Evolutionary conservation across 371 early-diverging fungal genomes (phyloP), one percentile per base, ranked within the genome.

Genomic region (Nematocida sp.): DNA sequence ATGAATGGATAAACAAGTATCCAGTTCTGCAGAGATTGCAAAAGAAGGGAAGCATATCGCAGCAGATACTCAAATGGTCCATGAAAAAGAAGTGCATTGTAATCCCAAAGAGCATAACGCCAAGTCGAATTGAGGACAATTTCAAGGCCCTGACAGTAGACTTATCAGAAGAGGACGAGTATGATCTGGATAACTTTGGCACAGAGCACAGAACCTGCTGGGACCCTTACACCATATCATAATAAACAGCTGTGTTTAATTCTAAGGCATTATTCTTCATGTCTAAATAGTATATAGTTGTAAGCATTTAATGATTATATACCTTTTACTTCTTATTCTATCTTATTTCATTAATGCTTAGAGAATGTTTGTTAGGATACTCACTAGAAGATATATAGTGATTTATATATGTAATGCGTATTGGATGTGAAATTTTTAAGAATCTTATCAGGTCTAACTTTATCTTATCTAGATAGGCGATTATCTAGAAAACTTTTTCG

Each of bases 41-140:
- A 51, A 45, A 46, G 34, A 58, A 85, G 57, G 87, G 85, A 66
- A 79, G 87, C 13, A 84, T 87, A 38, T 88, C 87, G 17, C 89
- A 89, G 78, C 85, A 90, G 53, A 79, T 89, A 21, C 80, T 90
- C 23, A 83, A 86, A 19, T 91, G 90, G 89, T 87, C 85, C 47
- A 79, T 86, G 17, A 85, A 88, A 81, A 86, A 77, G 43, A 55
- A 77, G 34, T 65, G 67, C 53, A 43, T 60, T 37, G 76, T 81
- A 19, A 81, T 81, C 37, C 81, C 81, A 15, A 78, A 75, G 61
- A 74, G 67, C 51, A 65, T 51, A 21, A 57, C 57, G 60, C 67
- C 65, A 37, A 34, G 35, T 7, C 63, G 75, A 27, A 65, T 78
- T 32, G 57, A 47, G 43, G 81, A 81, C 53, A 81, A 81, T 58